phyloP scores from a whole-genome alignment of 495 filamentous ascomycete species.

The Cairneyella variabilis region DNA sequence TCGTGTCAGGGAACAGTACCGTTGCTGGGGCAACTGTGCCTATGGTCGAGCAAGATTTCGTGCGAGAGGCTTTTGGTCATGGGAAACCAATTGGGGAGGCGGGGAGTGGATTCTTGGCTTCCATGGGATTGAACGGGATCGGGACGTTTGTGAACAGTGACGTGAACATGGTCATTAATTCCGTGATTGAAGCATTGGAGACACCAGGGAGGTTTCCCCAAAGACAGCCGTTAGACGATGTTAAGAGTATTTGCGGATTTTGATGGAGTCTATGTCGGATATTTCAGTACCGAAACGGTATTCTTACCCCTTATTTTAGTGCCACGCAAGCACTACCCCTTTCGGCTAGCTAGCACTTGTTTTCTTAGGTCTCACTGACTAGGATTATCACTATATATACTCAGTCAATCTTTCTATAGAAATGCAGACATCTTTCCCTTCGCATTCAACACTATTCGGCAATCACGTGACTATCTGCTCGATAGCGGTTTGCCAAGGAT shows the following conservation, averaged over 20 bases:
- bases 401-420: too few species aligned
- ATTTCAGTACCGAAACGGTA: too few species aligned
- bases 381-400: too few species aligned
- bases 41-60: background rate
- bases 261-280: too few species aligned
- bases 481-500: too few species aligned
- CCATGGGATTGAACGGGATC: background rate
- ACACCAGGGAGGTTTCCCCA: slow-evolving; percentile 3
- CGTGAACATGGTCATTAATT: background rate
- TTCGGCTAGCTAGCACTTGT: too few species aligned
- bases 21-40: background rate
- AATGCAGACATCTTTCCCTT: too few species aligned
- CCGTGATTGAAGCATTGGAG: background rate
- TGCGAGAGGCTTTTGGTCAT: slow-evolving; percentile 5
- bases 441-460: too few species aligned
- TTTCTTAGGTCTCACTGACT: too few species aligned
- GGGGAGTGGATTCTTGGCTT: slow-evolving; percentile 1
- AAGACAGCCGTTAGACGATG: slow-evolving; percentile 2
- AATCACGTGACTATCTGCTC: too few species aligned
- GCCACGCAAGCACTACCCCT: too few species aligned
- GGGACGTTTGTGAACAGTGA: background rate
- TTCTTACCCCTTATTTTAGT: too few species aligned
- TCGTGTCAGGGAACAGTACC: background rate
- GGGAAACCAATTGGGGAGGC: slow-evolving; percentile 4
- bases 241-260: background rate